These are phyloP conservation scores for Eucommia ulmoides DNA, from an alignment of 257 asterid species.

Conservation along the genomic window DNA sequence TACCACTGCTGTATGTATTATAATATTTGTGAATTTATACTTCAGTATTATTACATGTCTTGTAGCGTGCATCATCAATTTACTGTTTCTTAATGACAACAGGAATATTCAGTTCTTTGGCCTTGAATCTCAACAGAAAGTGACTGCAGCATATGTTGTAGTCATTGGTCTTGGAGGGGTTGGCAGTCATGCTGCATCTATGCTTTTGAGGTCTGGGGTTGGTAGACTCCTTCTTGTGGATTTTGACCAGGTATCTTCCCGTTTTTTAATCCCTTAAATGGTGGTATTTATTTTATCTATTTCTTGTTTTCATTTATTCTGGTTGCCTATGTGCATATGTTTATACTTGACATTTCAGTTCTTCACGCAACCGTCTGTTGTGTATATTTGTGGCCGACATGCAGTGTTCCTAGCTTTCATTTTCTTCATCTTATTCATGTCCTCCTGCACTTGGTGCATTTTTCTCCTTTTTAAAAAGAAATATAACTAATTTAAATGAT, in stretches of 20 bases:
- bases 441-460: no score
- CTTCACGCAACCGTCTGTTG: background rate
- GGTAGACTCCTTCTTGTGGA: constrained; percentile 90
- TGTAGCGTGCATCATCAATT: no score
- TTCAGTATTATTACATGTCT: background rate
- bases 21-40: background rate
- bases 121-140: constrained; percentile 63
- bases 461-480: no score
- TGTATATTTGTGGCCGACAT: background rate
- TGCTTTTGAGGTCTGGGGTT: constrained; percentile 93
- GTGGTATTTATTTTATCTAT: background rate
- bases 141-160: constrained; percentile 72
- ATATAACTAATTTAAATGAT: no score
- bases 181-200: constrained; percentile 97
- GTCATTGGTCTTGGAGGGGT: constrained; percentile 99
- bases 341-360: background rate
- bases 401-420: background rate
- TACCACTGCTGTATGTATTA: background rate
- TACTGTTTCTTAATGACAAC: constrained; percentile 14
- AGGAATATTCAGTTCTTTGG: constrained; percentile 97
- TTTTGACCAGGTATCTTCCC: constrained; percentile 71
- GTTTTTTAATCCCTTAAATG: background rate
- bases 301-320: background rate
- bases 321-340: background rate
- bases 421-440: background rate